Evolutionary conservation across 768 basidiomycete genomes (phyloP).

Genomic region (Tephrocybe rancida): DNA sequence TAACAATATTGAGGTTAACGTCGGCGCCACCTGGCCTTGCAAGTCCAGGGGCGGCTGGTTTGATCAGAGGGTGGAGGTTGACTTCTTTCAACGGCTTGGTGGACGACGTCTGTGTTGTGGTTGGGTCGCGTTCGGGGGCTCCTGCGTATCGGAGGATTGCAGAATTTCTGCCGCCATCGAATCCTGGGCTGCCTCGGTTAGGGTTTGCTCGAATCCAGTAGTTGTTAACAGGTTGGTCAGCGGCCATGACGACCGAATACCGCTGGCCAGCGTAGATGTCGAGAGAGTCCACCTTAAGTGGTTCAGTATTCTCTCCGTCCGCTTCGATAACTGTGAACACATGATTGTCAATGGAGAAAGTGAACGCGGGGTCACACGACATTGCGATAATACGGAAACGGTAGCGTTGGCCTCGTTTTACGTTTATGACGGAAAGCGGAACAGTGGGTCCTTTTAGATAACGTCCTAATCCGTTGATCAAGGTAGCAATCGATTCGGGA

Average conservation of each 20-base stretch:
- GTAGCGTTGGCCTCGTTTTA: conserved; percentile 33
- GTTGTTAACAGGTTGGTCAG: conserved; percentile 47
- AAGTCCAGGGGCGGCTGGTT: conserved; percentile 6
- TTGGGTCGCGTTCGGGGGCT: conserved; percentile 24
- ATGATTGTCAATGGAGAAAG: conserved; percentile 48
- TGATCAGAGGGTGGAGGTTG: conserved; percentile 8
- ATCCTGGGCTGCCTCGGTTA: not conserved
- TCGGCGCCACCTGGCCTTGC: conserved; percentile 22
- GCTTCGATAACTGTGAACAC: conserved; percentile 49
- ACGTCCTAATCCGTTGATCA: not conserved
- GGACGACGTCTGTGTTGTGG: conserved; percentile 12
- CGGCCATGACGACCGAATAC: conserved; percentile 39
- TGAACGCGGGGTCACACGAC: conserved; percentile 34
- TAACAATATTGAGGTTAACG: conserved; percentile 18
- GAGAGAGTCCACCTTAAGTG: conserved; percentile 42
- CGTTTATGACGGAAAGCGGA: conserved; percentile 33
- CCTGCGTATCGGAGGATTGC: conserved; percentile 50
- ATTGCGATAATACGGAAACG: conserved; percentile 35
- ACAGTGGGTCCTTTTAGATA: not conserved
- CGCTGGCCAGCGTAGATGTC: conserved; percentile 19
- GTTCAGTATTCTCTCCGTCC: conserved; percentile 43
- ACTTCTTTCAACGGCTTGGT: conserved; percentile 29
- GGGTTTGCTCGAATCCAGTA: conserved; percentile 46
- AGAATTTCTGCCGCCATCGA: conserved; percentile 22
- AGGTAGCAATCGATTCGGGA: not conserved